Evolutionary conservation across 371 early-diverging fungal genomes (phyloP).

Genomic region (Cokeromyces recurvatus): DNA sequence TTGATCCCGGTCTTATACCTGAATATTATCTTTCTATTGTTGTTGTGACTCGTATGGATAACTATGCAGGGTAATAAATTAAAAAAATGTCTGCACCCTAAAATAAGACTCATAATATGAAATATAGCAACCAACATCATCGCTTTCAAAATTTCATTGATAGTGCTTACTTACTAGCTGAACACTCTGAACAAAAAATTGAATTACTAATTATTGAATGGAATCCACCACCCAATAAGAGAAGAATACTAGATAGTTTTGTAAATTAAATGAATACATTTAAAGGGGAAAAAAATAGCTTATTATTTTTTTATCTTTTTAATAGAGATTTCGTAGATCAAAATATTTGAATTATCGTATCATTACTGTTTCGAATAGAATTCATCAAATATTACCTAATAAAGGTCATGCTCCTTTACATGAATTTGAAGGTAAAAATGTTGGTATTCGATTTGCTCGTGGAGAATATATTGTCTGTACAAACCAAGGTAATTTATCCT

Average conservation of each 20-base stretch:
- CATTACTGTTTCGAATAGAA: slow-evolving; percentile 31
- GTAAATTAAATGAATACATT: too few relatives aligned
- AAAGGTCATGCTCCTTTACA: slow-evolving; percentile 36
- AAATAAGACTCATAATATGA: not conserved
- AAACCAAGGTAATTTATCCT: slow-evolving; percentile 36
- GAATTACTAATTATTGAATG: slow-evolving; percentile 42
- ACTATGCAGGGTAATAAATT: slow-evolving; percentile 45
- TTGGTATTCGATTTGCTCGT: slow-evolving; percentile 43
- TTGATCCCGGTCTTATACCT: slow-evolving; percentile 22
- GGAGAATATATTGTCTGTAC: slow-evolving; percentile 42
- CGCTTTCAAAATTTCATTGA: slow-evolving; percentile 44
- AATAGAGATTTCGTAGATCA: slow-evolving; percentile 39
- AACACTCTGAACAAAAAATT: slow-evolving; percentile 35
- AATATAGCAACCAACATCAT: slow-evolving; percentile 39
- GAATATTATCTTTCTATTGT: slow-evolving; percentile 37
- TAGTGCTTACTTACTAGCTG: slow-evolving; percentile 34
- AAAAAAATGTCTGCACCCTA: too few relatives aligned
- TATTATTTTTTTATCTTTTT: not conserved
- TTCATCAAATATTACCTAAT: slow-evolving; percentile 34
- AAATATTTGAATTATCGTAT: slow-evolving; percentile 36
- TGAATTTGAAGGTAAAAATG: slow-evolving; percentile 46
- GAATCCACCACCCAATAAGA: slow-evolving; percentile 36
- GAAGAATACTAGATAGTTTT: slow-evolving; percentile 34
- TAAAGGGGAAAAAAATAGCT: not conserved
- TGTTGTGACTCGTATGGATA: slow-evolving; percentile 43